Evolutionary conservation across 345 rosid species (phyloP).

Genomic region (Mercurialis annua): DNA sequence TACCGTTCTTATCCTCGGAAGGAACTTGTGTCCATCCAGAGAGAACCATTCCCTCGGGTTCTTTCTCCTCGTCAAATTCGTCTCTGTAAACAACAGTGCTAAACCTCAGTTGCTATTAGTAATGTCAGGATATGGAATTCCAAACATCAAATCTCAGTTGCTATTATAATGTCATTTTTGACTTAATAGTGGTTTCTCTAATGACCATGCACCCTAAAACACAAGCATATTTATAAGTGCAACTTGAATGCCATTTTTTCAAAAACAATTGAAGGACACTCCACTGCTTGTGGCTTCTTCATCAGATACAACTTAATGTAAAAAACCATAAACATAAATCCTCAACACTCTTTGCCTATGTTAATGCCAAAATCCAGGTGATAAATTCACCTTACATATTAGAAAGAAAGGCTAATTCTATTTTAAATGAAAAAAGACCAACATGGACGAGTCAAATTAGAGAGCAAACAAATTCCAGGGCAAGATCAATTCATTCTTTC

Average conservation of each 20-base stretch:
- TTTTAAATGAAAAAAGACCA: background rate
- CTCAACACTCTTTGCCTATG: background rate
- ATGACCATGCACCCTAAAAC: background rate
- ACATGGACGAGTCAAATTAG: background rate
- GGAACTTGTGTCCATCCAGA: slow-evolving; percentile 78
- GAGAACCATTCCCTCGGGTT: slow-evolving; percentile 94
- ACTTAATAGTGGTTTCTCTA: background rate
- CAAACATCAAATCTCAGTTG: background rate
- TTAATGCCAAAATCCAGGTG: background rate
- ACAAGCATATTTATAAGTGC: background rate
- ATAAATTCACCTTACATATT: background rate
- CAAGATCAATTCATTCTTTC: background rate
- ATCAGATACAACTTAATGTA: background rate
- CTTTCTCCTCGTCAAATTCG: slow-evolving; percentile 90
- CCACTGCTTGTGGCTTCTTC: background rate
- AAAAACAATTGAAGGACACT: background rate
- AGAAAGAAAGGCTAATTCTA: background rate
- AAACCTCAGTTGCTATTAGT: background rate
- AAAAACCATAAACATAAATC: background rate
- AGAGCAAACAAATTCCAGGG: background rate
- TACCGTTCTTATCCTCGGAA: slow-evolving; percentile 34
- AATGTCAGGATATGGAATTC: no score
- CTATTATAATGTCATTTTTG: slow-evolving; percentile 6
- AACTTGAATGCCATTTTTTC: background rate
- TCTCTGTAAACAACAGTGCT: slow-evolving; percentile 42